These are phyloP conservation scores for Citropsis articulata DNA, from an alignment of 345 rosid species.

Conservation along the genomic window DNA sequence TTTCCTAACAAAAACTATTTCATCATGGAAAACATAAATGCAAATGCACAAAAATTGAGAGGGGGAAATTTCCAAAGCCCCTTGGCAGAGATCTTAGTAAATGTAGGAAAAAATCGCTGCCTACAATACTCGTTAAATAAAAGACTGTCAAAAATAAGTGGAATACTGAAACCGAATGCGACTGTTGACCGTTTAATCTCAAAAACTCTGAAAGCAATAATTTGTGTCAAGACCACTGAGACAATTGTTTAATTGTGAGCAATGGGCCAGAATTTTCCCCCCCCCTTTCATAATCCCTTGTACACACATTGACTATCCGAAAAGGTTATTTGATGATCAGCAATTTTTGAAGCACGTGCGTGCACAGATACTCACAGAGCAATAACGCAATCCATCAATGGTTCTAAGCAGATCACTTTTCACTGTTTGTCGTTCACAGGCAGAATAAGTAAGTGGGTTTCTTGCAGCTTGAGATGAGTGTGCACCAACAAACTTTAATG, in stretches of 20 bases:
- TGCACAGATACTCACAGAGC: background rate
- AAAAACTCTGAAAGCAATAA: conserved; percentile 82
- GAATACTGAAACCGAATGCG: conserved; percentile 75
- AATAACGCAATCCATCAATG: background rate
- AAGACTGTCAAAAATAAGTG: conserved; percentile 61
- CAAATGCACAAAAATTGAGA: background rate
- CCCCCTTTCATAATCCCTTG: conserved; percentile 67
- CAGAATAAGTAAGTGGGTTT: background rate
- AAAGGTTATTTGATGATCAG: background rate
- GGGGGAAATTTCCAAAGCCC: conserved; percentile 27
- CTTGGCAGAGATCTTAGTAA: conserved; percentile 63
- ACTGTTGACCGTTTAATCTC: conserved; percentile 67
- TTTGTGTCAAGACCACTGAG: conserved; percentile 75
- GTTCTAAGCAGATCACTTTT: background rate
- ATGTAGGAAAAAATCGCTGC: conserved; percentile 66
- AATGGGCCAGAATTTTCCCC: conserved; percentile 87
- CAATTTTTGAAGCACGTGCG: too few relatives aligned
- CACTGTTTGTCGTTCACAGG: background rate
- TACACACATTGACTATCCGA: conserved; percentile 82
- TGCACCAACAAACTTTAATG: background rate
- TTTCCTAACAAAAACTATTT: conserved; percentile 15
- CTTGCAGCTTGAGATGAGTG: too few relatives aligned
- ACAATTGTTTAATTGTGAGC: conserved; percentile 80
- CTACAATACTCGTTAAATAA: conserved; percentile 83
- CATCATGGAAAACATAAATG: conserved; percentile 13